Base-by-base conservation (phyloP, 1,284 basidiomycete species). In the Athelia psychrophila region DNA sequence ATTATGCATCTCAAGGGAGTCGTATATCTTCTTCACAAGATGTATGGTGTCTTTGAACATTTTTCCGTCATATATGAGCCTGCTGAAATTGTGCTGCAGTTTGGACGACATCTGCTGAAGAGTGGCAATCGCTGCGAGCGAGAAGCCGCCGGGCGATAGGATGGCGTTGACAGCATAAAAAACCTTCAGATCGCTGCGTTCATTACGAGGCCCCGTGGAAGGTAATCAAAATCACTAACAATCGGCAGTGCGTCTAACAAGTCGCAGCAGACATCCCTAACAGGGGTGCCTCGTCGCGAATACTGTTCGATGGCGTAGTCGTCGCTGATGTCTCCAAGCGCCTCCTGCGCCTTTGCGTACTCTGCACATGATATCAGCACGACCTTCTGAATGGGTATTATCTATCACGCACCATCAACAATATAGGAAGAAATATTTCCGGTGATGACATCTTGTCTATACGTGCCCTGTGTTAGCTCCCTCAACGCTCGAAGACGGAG, bases 401-500 rank as follows among this genome's bases (percentile, higher is more conserved):
- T n/a, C 6, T n/a, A 18, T 42, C 8, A 50, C 46, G 13, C 23
- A 47, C 58, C 51, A 30, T 49, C 32, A 5, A 55, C 18, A 5
- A 60, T 51, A 20, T 56, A 49, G 30, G 53, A 47, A 5, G 55
- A 53, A 24, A 60, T 52, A 44, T 58, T 54, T 3, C 56, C 56
- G 4, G 54, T 58, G 33, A 60, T 53, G 19, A 60, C 49, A 35
- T 60, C 57, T 25, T 56, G 53, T 40, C 47, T 55, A 47, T 52
- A 60, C 38, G 54, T 48, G 16, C 48, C 47, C 20, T 58, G 45
- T 18, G 49, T 47, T 8, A 60, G 47, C n/a, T 44, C 48, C n/a
- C 48, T 47, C 13, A 56, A 47, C 44, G 51, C 46, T 3, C 38
- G 46, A 51, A 54, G 53, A 36, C 58, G 51, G n/a, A 56, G 18